Evolutionary conservation across 2,329 filamentous ascomycete species (phyloP), one percentile per base, ranked within the genome.

Genomic region (Chaetomiaceae sp.): DNA sequence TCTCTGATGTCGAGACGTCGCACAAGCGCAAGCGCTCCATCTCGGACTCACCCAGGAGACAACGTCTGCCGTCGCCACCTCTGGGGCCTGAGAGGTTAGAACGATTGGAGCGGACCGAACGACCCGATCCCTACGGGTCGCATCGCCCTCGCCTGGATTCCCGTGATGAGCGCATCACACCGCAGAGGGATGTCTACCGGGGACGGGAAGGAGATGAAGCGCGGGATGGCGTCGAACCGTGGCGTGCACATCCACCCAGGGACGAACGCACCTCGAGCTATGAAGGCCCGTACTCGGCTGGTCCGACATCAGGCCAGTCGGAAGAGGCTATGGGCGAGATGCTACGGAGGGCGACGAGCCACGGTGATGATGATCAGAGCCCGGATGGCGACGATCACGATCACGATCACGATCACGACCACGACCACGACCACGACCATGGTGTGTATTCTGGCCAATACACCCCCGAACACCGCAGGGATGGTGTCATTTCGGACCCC

Each of bases 1-100:
- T 74, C 59, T 58, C 72, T 5, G 72, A 76, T 27, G 62, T 65
- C n/a, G 77, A 83, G 31, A 64, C 61, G 14, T 69, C 76, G 16
- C 76, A 81, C 60, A 86, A 85, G 68, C 80, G 82, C 61, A 92
- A 89, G 67, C 79, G 87, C 54, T 89, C 87, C 6, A 70, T 74
- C 40, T 87, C 85, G 5, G 66, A 73, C 33, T 83, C 83, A 50
- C 65, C 65, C 6, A 64, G 68, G 48, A 68, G 69, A 57, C 72
- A 75, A 20, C 57, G 51, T 31, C 50, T 43, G 14, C 56, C 54
- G 37, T 62, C 59, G 19, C 58, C 60, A 39, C 60, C 27, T 17
- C 10, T 35, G 38, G 48, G 27, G 30, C 20, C 20, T 5, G 54
- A 54, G 21, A 48, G 47, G n/a, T 4, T 34, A 10, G 55, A 55